Evolutionary conservation across 805 yeast species (phyloP), one percentile per base, ranked within the genome.

Genomic region (Metahyphopichia silvanorum): DNA sequence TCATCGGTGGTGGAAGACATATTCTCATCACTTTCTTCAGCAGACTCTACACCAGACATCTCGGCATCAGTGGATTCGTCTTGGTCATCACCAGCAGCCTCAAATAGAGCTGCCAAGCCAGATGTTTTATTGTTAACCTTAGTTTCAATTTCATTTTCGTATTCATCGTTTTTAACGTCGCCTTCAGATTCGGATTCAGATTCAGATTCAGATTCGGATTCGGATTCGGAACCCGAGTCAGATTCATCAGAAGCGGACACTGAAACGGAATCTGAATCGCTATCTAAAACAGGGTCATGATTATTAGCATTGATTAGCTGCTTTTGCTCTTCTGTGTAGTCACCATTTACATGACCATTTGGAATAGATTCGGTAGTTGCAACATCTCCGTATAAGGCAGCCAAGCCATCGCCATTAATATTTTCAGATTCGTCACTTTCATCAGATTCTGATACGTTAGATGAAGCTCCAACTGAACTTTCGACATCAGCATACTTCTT

Each of bases 401-500:
- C 53, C 17, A 66, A 45, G 2, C 60, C 48, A 5, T 40, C 34
- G 25, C 40, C 37, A 12, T 34, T 41, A 3, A 34, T 44, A 15
- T 38, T 34, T 6, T 39, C 38, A 11, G 43, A 48, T 21, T 41
- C 41, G 12, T 38, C 49, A 25, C 23, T 18, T 18, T 13, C 10
- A 7, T 27, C 22, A 8, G 30, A 27, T 22, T 27, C 30, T 5
- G 29, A n/a, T 8, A 13, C 12, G 16, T 23, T 8, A 9, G 29
- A 12, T 6, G 23, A 20, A n/a, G 21, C 15, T 15, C 13, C 25
- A 12, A 23, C 25, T 7, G 59, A 35, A 4, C 46, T 46, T 16
- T 64, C 58, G 35, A 78, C 37, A 23, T 62, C 51, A 14, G 77
- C 69, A 46, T 83, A 79, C 53, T 82, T 79, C 39, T 66, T 63